phyloP scores from a whole-genome alignment of 23 red algal genomes.

The Cyanidium caldarium region DNA sequence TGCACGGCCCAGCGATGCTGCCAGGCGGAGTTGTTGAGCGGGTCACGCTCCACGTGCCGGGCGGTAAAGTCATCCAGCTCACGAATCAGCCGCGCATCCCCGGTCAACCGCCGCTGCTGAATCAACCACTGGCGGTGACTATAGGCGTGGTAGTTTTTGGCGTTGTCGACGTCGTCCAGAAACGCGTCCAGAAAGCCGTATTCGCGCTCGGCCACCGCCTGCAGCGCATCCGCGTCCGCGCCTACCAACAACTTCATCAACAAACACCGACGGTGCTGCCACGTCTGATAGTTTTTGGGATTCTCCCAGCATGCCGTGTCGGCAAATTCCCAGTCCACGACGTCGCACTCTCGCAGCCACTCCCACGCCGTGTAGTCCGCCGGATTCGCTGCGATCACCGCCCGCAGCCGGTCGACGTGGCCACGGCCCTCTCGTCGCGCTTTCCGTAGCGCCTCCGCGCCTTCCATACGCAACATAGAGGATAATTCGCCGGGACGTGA shows the following conservation, averaged over 20 bases:
- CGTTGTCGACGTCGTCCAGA: conserved; percentile 11
- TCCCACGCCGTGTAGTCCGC: conserved; percentile 56
- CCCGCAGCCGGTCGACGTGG: no score
- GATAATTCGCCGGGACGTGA: no score
- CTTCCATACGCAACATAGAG: no score
- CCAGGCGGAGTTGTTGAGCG: conserved; percentile 84
- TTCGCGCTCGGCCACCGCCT: conserved; percentile 9
- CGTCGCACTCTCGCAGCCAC: conserved; percentile 20
- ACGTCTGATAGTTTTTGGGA: conserved; percentile 75
- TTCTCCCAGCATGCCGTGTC: conserved; percentile 2
- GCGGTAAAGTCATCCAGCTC: conserved; percentile 6
- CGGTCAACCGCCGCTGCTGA: background rate
- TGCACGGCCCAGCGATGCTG: conserved; percentile 25
- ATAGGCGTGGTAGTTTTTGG: conserved; percentile 91
- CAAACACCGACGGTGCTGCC: conserved; percentile 33
- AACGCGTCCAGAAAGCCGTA: background rate
- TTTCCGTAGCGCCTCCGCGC: no score
- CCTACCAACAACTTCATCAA: background rate
- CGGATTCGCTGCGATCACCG: conserved; percentile 16
- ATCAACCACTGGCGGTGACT: conserved; percentile 66
- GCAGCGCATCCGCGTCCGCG: conserved; percentile 18
- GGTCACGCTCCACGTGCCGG: conserved; percentile 21
- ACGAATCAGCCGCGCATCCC: background rate
- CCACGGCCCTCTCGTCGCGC: no score
- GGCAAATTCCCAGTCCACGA: conserved; percentile 26